A percentile compares a stretch with the other conserved stretches of the same genome.
Evolutionary conservation across 2,329 filamentous ascomycete genomes (phyloP).

Genomic region (Colletotrichum lentis): DNA sequence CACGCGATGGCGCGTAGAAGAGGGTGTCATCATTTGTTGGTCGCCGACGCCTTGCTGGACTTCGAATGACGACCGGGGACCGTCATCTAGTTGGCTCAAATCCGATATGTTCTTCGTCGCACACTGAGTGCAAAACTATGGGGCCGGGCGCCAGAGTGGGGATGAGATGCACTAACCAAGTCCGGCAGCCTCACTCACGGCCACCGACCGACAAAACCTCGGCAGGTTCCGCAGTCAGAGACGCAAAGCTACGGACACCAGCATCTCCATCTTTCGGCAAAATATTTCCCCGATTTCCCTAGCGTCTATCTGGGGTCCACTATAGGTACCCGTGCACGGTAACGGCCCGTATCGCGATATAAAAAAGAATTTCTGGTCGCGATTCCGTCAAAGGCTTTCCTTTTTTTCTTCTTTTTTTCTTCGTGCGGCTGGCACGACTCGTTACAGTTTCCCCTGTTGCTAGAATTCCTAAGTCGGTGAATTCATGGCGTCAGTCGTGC

Average conservation of each 20-base stretch:
- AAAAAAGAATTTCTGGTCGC: slow-evolving; percentile 31
- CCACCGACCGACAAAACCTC: background rate
- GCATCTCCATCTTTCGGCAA: background rate
- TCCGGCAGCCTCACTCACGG: background rate
- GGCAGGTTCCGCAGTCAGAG: background rate
- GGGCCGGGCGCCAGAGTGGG: slow-evolving; percentile 16
- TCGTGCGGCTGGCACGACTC: slow-evolving; percentile 79
- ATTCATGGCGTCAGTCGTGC: slow-evolving; percentile 77
- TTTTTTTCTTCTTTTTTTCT: slow-evolving; percentile 65
- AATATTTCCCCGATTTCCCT: slow-evolving; percentile 4
- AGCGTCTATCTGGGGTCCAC: background rate
- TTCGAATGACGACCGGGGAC: slow-evolving; percentile 24
- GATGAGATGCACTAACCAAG: slow-evolving; percentile 18
- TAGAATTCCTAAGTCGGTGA: slow-evolving; percentile 68
- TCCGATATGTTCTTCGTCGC: slow-evolving; percentile 27
- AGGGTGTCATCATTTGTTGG: slow-evolving; percentile 34
- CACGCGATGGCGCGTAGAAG: slow-evolving; percentile 18
- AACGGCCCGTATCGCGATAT: slow-evolving; percentile 26
- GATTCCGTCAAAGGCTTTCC: slow-evolving; percentile 36
- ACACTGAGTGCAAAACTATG: slow-evolving; percentile 33
- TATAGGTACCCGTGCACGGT: slow-evolving; percentile 16
- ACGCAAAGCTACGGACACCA: too few relatives aligned
- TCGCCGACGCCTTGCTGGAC: slow-evolving; percentile 17
- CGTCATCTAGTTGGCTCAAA: slow-evolving; percentile 33
- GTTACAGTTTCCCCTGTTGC: slow-evolving; percentile 78